Base-by-base conservation (phyloP, 805 yeast genomes). In the Scheffersomyces lignosus region DNA sequence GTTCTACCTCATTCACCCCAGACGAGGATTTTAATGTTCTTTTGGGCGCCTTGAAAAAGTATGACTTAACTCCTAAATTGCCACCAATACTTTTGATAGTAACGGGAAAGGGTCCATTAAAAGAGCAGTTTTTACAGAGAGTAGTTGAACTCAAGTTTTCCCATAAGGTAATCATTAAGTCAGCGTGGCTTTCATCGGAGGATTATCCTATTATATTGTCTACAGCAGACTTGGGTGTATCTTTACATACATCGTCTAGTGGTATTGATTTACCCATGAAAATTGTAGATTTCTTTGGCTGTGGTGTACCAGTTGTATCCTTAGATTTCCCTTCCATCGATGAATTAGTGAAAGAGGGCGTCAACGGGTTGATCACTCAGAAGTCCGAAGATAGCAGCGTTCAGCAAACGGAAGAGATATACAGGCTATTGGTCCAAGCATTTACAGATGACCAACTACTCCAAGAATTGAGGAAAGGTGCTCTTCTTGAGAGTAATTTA, bases 251-350 rank as follows among this genome's bases (percentile, higher is more conserved):
- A 3, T 90, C 98, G 0, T 84, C 95, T 30, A 85, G 96, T 31
- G 99, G 99, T 0, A 71, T 86, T 38, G 99, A 93, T 54, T 71
- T 93, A 40, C 99, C 99, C 1, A 93, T 93, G 99, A 93, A 93
- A 60, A 86, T 93, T 24, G 83, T 91, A 4, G 99, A 93, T 54
- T 80, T 91, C 76, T 90, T 91, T 68, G 99, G 99, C 0, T 86
- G 93, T 45, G 98, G 98, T 0, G 66, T 93, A 9, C 99, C 99
- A 1, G 97, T 89, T 0, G 68, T 90, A 2, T 78, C 96, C 0
- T 67, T 90, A 40, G 66, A 72, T 25, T 93, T 87, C 56, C 79
- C 83, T 0, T 91, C 96, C 1, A 72, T 91, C 10, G 67, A 69
- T 5, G 99, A 93, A 56, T 66, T 93, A 29, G 91, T 93, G 1